Evolutionary conservation across 1,139 yeast genomes (phyloP).

Genomic region (Debaryomyces sp.): DNA sequence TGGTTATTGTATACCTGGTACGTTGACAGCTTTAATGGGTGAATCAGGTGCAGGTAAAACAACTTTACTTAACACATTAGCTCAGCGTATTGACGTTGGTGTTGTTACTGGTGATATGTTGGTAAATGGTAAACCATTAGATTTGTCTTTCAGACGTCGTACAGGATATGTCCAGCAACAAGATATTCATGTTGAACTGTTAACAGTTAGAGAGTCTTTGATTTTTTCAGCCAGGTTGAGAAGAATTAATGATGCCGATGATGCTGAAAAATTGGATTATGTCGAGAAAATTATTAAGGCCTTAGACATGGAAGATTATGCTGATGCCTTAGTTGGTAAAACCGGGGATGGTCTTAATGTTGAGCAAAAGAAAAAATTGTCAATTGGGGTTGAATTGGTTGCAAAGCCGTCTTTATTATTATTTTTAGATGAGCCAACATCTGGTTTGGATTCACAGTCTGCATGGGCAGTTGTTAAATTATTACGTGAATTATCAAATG

Average conservation of each 20-base stretch:
- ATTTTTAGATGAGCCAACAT: conserved; percentile 90
- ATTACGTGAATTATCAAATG: conserved; percentile 72
- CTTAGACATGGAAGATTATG: conserved; percentile 60
- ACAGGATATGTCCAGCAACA: conserved; percentile 72
- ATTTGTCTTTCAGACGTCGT: conserved; percentile 57
- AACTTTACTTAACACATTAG: conserved; percentile 59
- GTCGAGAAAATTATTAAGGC: conserved; percentile 60
- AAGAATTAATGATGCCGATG: conserved; percentile 45
- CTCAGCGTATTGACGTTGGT: conserved; percentile 62
- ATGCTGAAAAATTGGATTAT: conserved; percentile 47
- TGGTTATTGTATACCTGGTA: conserved; percentile 70
- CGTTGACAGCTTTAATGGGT: conserved; percentile 74
- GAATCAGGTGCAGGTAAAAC: conserved; percentile 75
- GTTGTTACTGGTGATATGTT: conserved; percentile 65
- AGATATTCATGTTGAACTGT: conserved; percentile 59
- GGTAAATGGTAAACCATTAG: conserved; percentile 57
- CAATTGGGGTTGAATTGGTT: conserved; percentile 83
- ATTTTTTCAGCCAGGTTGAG: conserved; percentile 63
- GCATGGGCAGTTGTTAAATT: conserved; percentile 85
- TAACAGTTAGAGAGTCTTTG: conserved; percentile 64
- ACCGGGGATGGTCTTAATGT: conserved; percentile 63
- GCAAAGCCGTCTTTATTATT: conserved; percentile 82
- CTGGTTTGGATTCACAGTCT: conserved; percentile 90
- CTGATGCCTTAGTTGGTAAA: conserved; percentile 65
- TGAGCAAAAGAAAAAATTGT: conserved; percentile 65